Conservation (phyloP, 148 eudicot genomes). For the Simmondsia chinensis region DNA sequence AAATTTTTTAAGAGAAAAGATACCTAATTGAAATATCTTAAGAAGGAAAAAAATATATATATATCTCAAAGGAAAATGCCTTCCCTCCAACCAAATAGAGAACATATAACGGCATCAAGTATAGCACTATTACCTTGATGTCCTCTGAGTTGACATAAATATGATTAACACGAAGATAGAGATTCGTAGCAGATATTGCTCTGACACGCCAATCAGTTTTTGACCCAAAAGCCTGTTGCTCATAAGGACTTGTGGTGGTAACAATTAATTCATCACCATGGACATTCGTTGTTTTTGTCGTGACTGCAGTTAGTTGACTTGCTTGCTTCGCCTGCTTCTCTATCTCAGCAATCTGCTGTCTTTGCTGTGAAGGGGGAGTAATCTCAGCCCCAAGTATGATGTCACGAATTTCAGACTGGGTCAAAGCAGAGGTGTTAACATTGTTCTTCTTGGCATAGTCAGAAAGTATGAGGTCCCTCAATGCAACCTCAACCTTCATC, state of each 20-base stretch:
- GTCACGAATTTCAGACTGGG: slow-evolving; percentile 97
- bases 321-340: slow-evolving; percentile 97
- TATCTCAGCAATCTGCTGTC: slow-evolving; percentile 98
- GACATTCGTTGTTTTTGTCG: slow-evolving; percentile 86
- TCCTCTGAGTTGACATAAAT: slow-evolving; percentile 98
- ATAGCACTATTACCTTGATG: slow-evolving; percentile 81
- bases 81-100: too few relatives aligned
- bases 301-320: slow-evolving; percentile 84
- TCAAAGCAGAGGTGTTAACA: slow-evolving; percentile 92
- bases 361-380: slow-evolving; percentile 95
- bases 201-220: slow-evolving; percentile 99
- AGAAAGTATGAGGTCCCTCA: slow-evolving; percentile 91
- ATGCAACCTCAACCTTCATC: slow-evolving; percentile 99
- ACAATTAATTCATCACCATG: slow-evolving; percentile 95
- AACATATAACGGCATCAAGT: too few relatives aligned
- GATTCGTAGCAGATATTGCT: slow-evolving; percentile 98
- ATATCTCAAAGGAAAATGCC: too few relatives aligned
- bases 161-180: slow-evolving; percentile 95
- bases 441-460: slow-evolving; percentile 99
- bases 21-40: too few relatives aligned
- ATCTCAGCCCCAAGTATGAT: slow-evolving; percentile 99
- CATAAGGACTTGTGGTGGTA: slow-evolving; percentile 95
- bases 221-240: slow-evolving; percentile 79
- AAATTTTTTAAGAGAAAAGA: too few relatives aligned
- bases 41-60: too few relatives aligned